Conservation (phyloP, 1,284 basidiomycete genomes). For the Neolentinus lepideus region DNA sequence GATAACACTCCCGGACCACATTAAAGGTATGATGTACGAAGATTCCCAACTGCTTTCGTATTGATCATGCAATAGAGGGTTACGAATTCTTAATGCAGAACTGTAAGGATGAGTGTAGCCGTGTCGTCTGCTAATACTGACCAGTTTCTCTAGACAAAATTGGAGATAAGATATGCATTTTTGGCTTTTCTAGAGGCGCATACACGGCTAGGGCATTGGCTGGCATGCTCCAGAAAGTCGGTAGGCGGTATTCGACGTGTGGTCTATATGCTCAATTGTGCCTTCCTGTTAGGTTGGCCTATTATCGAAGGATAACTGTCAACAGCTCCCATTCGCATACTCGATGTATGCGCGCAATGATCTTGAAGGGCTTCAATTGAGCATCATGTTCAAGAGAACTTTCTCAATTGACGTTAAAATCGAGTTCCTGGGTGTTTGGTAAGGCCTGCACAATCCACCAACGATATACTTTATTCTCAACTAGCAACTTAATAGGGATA, state of each 20-base stretch:
- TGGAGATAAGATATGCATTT: slow-evolving; percentile 49
- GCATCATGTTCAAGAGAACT: slow-evolving; percentile 25
- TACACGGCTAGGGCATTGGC: slow-evolving; percentile 46
- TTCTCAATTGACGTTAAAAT: slow-evolving; percentile 24
- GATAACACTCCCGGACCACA: neutral
- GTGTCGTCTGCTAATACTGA: neutral
- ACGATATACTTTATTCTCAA: slow-evolving; percentile 13
- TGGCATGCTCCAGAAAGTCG: slow-evolving; percentile 45
- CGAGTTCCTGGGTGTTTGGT: slow-evolving; percentile 28
- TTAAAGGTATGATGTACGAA: neutral
- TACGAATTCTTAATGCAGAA: slow-evolving; percentile 63
- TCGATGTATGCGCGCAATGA: slow-evolving; percentile 28
- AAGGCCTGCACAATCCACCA: neutral
- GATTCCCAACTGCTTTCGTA: neutral
- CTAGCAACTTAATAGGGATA: slow-evolving; percentile 18
- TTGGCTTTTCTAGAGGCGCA: slow-evolving; percentile 64
- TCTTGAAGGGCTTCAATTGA: slow-evolving; percentile 15
- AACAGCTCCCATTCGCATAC: slow-evolving; percentile 40
- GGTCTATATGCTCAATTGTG: neutral
- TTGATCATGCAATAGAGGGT: slow-evolving; percentile 28
- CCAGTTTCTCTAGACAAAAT: slow-evolving; percentile 24
- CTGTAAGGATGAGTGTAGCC: slow-evolving; percentile 25
- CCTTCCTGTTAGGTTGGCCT: slow-evolving; percentile 36
- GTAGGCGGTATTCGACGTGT: neutral
- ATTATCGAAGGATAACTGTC: slow-evolving; percentile 42